Base-by-base conservation (phyloP, 495 filamentous ascomycete species). In the Podospora pseudopauciseta region DNA sequence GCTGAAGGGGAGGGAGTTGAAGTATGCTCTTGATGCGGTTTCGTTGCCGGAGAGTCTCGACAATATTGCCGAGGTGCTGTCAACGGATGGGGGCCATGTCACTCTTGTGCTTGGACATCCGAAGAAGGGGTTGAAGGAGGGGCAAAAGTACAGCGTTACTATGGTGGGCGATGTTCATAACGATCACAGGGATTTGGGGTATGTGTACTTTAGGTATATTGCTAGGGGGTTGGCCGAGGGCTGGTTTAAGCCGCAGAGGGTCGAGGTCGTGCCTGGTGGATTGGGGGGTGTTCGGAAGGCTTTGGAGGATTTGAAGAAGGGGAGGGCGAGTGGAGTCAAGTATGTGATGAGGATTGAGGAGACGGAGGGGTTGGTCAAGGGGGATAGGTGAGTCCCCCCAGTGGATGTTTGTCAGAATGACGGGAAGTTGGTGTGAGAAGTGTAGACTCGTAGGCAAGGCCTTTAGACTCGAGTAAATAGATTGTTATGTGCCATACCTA, bases 301-400 rank as follows among this genome's bases (percentile, higher is more conserved):
- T 1, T 68, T 93, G 73, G 73, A 74, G 67, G 81, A 87, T 65
- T 74, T 92, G 68, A 84, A 84, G 75, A 82, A 73, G 13, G 90
- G 90, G 0, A 89, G 86, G 70, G 89, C 86, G 60, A 87, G 85
- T 65, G 90, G 83, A 18, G 79, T 86, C 0, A 93, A 93, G 74
- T 91, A 90, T 78, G 85, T 92, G 2, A 87, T 90, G 66, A 76
- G 87, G 34, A 86, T 93, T 77, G 85, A 70, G 58, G 89, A 92
- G 49, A 91, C 89, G 27, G 78, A 80, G 67, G 77, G 79, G 4
- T 49, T 49, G 39, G 39, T 49, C 9, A 49, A 49, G 39, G 39
- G 39, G 39, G 39, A 49, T 49, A 11, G 39, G 39, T 49, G 13
- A 49, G 39, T 49, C 0, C 11, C 34, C 34, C 34, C 39, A 49